Conservation (phyloP, 176 grass and related monocot species). For the Triticum dicoccoides region DNA sequence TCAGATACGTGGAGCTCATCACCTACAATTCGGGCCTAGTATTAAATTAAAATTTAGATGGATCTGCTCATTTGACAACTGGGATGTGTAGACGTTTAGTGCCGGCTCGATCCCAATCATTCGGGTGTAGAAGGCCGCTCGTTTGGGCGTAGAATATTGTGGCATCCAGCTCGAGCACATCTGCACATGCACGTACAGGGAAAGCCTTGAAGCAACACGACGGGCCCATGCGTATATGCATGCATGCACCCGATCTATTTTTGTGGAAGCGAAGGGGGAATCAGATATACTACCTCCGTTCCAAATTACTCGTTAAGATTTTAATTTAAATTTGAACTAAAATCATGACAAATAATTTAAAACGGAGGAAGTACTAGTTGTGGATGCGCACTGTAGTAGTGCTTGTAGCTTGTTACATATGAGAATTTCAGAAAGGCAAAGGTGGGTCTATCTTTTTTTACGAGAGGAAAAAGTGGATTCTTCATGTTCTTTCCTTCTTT, state of each 20-base stretch:
- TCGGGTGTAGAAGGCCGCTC: neutral
- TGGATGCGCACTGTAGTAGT: neutral
- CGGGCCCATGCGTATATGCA: neutral
- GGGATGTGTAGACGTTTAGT: neutral
- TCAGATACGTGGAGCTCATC: neutral
- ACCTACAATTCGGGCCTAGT: neutral
- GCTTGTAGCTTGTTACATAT: neutral
- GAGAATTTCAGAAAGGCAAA: neutral
- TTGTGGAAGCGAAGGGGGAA: neutral
- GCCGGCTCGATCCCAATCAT: neutral
- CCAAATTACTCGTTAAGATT: too few relatives aligned
- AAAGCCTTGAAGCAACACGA: slow-evolving; percentile 20
- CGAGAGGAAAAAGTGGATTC: too few relatives aligned
- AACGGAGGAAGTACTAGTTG: neutral
- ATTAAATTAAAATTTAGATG: neutral
- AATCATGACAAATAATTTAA: too few relatives aligned
- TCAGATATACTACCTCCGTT: neutral
- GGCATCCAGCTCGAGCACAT: slow-evolving; percentile 25
- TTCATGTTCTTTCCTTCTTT: too few relatives aligned
- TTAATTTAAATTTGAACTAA: too few relatives aligned
- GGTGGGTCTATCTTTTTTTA: too few relatives aligned
- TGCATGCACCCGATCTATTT: too few relatives aligned
- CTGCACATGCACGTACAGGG: slow-evolving; percentile 22
- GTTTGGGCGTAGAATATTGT: neutral
- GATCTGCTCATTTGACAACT: slow-evolving; percentile 7